Evolutionary conservation across 192 early-diverging fungal genomes (phyloP), one percentile per base, ranked within the genome.

Genomic region (Kickxella alabastrina): DNA sequence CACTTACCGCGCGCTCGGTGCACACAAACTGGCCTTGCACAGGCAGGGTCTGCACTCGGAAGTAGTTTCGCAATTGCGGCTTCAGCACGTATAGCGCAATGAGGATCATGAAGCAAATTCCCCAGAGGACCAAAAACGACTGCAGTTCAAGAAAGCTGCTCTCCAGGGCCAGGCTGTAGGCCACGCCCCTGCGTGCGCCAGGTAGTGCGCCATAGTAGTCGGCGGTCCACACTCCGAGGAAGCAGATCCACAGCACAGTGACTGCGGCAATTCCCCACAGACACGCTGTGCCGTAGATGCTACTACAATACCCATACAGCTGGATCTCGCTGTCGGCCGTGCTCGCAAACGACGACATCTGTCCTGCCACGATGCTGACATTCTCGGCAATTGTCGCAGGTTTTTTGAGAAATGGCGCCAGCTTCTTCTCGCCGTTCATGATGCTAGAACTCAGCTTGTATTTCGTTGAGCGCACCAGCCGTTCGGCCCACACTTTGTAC

Each of bases 201-300:
- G 59, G 49, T 10, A 79, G 58, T 14, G 62, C 50, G 19, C 79
- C 81, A 41, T 82, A 82, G 62, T 82, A 82, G 55, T 82, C 81
- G 41, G 75, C 52, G 27, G 68, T 66, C 46, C 77, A 55, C 2
- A 82, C 62, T 42, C 74, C 65, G 29, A 80, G 41, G 32, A 62
- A 75, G 19, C 70, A 62, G 27, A 76, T 65, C 68, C 72, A 78
- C 52, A 65, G 52, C 2, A 74, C 24, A 1, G 71, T 67, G 1
- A 73, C 59, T 2, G 49, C 7, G 9, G 13, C 42, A 14, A 75
- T 62, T 17, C 60, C 65, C 52, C 65, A 54, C 22, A 78, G 49
- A 25, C 64, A 54, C 9, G 63, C 15, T 0, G 52, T 78, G 6
- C 80, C 80, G 24, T 76, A 62, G 9, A 62, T 25, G 48, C 76